These are phyloP conservation scores for Venturia asperata DNA, from an alignment of 2,329 filamentous ascomycete species.

Conservation along the genomic window DNA sequence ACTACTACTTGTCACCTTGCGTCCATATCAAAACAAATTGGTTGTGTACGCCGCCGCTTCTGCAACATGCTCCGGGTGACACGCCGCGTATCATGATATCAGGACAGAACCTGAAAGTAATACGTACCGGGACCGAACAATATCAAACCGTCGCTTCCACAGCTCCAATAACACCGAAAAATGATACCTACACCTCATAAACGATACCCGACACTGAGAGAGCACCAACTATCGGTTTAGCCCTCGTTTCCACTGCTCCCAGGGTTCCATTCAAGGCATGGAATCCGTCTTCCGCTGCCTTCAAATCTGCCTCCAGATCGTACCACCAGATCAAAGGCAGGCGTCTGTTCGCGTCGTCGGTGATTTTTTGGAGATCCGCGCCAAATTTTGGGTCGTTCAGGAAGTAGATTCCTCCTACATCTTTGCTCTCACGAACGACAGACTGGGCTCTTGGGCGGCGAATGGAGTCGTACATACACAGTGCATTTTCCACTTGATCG, in stretches of 20 bases:
- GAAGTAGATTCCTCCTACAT: constrained; percentile 27
- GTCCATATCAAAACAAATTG: neutral
- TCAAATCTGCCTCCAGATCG: constrained; percentile 26
- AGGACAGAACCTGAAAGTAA: too few species aligned
- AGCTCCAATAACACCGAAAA: neutral
- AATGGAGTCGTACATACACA: constrained; percentile 17
- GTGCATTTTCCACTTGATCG: constrained; percentile 6
- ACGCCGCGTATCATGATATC: neutral
- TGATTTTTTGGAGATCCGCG: constrained; percentile 23
- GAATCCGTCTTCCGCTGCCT: constrained; percentile 22
- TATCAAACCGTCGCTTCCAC: neutral
- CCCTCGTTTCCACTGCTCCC: neutral
- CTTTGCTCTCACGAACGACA: constrained; percentile 29
- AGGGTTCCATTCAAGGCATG: neutral
- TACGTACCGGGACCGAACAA: neutral
- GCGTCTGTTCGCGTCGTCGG: constrained; percentile 22
- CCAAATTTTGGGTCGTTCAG: constrained; percentile 23
- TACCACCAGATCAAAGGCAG: constrained; percentile 28
- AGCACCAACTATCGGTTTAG: neutral
- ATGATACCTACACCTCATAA: neutral
- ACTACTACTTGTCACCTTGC: neutral
- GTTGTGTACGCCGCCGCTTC: neutral
- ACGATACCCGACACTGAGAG: neutral
- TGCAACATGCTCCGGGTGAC: neutral
- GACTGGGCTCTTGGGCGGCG: constrained; percentile 20